These are phyloP conservation scores for Lunularia cruciata DNA, from an alignment of 225 moss, liverwort and hornwort species.

Conservation along the genomic window DNA sequence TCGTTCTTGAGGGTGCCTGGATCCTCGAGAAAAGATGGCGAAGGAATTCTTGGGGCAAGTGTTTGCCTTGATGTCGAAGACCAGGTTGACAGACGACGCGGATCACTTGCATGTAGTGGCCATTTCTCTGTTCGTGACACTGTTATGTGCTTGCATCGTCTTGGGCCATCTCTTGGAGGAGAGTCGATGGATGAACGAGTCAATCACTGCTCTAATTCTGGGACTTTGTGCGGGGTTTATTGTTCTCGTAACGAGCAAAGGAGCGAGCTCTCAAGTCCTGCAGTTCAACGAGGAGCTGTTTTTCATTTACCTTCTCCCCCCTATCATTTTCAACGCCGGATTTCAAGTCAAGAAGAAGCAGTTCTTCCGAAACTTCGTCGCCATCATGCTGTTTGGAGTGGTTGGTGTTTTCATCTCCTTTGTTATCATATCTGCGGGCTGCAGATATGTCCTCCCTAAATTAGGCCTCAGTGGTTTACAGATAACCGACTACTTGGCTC, in stretches of 20 bases:
- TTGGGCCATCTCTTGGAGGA: conserved; percentile 89
- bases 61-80: conserved; percentile 4
- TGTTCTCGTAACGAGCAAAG: conserved; percentile 74
- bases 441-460: conserved; percentile 51
- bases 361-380: conserved; percentile 78
- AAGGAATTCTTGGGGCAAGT: conserved; percentile 3
- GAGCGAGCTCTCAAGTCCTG: conserved; percentile 71
- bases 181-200: conserved; percentile 96
- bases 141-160: conserved; percentile 84
- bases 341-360: conserved; percentile 96
- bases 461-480: conserved; percentile 60
- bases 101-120: conserved; percentile 84
- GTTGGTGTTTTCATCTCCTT: conserved; percentile 93
- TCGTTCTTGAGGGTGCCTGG: background rate
- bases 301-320: conserved; percentile 89
- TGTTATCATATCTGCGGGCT: conserved; percentile 59
- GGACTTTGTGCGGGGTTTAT: conserved; percentile 66
- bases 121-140: conserved; percentile 73
- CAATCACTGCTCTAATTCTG: conserved; percentile 80
- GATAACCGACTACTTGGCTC: conserved; percentile 72
- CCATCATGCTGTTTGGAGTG: conserved; percentile 83
- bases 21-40: conserved; percentile 1
- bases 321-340: conserved; percentile 95
- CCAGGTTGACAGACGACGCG: conserved; percentile 7
- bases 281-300: conserved; percentile 88